Percentiles rank a stretch among this genome's conserved stretches.
phyloP scores from a whole-genome alignment of 1,284 basidiomycete genomes.

The Flammula alnicola region DNA sequence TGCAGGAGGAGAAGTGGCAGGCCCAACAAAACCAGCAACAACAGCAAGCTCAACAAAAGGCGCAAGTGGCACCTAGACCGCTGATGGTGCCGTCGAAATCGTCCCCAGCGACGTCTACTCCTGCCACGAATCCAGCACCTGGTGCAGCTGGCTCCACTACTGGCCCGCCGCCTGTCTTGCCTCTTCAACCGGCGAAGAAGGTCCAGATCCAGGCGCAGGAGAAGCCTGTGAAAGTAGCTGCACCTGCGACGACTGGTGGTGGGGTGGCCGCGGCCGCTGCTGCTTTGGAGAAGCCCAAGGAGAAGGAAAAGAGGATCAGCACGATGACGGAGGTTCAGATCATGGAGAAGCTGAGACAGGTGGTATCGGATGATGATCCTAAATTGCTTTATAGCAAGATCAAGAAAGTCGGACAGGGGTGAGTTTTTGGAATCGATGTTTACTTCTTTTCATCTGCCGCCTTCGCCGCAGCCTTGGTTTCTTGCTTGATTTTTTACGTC shows the following conservation, averaged over 20 bases:
- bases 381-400: slow-evolving; percentile 94
- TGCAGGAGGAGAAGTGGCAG: slow-evolving; percentile 26
- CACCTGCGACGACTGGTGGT: too few relatives aligned
- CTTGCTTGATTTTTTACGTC: slow-evolving; percentile 12
- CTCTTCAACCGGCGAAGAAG: slow-evolving; percentile 76
- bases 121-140: slow-evolving; percentile 46
- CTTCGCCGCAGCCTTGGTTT: too few relatives aligned
- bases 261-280: slow-evolving; percentile 78
- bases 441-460: too few relatives aligned
- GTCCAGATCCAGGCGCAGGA: slow-evolving; percentile 48
- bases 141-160: slow-evolving; percentile 53
- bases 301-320: slow-evolving; percentile 87
- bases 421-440: too few relatives aligned
- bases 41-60: slow-evolving; percentile 20
- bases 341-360: slow-evolving; percentile 94
- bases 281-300: slow-evolving; percentile 71
- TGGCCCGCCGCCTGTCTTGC: slow-evolving; percentile 71
- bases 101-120: slow-evolving; percentile 49
- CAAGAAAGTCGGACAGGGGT: slow-evolving; percentile 99
- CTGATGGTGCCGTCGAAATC: slow-evolving; percentile 57
- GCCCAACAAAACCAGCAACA: slow-evolving; percentile 24
- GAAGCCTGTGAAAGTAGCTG: slow-evolving; percentile 40
- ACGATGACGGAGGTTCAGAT: slow-evolving; percentile 98
- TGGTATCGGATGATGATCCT: slow-evolving; percentile 89
- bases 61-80: slow-evolving; percentile 38